These are phyloP conservation scores for Erigeron canadensis DNA, from an alignment of 129 eudicot species.

Conservation along the genomic window DNA sequence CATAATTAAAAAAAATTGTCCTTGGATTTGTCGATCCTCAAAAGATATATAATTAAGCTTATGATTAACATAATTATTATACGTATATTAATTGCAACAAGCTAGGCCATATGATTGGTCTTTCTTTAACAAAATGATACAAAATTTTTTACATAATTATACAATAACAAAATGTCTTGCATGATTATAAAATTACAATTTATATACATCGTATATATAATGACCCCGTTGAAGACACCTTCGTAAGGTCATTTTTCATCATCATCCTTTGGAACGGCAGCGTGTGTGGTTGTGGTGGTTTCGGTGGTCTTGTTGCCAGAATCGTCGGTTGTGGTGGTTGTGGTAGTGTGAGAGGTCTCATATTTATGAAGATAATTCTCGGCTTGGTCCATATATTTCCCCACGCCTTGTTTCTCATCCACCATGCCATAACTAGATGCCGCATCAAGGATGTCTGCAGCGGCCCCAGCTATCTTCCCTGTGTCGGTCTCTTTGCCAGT, in stretches of 20 bases:
- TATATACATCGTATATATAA: too few species aligned
- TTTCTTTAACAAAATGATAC: too few species aligned
- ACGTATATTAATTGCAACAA: too few species aligned
- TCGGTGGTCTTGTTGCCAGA: conserved; percentile 25
- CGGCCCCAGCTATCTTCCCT: conserved; percentile 69
- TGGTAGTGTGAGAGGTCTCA: conserved; percentile 34
- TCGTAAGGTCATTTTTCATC: conserved; percentile 7
- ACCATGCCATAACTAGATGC: conserved; percentile 59
- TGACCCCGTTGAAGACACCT: too few species aligned
- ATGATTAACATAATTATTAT: too few species aligned
- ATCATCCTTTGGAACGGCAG: conserved; percentile 1
- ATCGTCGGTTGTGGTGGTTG: conserved; percentile 27
- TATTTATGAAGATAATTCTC: conserved; percentile 67
- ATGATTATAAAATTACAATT: too few species aligned
- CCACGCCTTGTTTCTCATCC: conserved; percentile 48
- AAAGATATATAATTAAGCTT: too few species aligned
- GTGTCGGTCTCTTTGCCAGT: conserved; percentile 46
- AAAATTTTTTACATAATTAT: too few species aligned
- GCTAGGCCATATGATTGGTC: too few species aligned
- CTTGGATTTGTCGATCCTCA: too few species aligned
- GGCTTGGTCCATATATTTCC: conserved; percentile 59
- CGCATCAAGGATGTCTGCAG: conserved; percentile 63
- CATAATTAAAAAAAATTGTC: too few species aligned
- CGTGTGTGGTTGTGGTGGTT: conserved; percentile 29
- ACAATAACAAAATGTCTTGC: too few species aligned